Evolutionary conservation across 2,329 filamentous ascomycete genomes (phyloP).

Genomic region (Stagonosporopsis rhizophila): DNA sequence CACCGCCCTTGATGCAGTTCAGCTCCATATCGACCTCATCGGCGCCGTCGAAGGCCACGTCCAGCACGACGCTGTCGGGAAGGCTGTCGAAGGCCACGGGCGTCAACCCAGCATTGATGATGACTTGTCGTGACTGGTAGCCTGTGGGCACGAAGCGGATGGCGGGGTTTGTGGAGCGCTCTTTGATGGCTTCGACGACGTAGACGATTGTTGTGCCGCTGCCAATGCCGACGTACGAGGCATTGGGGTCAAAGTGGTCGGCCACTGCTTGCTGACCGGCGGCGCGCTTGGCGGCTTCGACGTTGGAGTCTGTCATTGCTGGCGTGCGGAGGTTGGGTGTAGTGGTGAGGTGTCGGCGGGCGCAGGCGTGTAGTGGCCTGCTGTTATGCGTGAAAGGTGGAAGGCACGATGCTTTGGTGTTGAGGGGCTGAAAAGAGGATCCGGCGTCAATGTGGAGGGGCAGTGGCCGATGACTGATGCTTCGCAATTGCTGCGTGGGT

Average conservation of each 20-base stretch:
- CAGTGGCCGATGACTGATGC: conserved; percentile 40
- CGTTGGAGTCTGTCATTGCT: conserved; percentile 43
- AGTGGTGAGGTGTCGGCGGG: conserved; percentile 11
- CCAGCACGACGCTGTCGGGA: conserved; percentile 69
- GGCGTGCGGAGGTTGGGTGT: conserved; percentile 9
- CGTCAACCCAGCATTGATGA: conserved; percentile 77
- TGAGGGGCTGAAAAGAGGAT: conserved; percentile 8
- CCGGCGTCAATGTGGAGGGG: conserved; percentile 25
- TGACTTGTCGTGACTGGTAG: conserved; percentile 86
- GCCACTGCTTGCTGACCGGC: conserved; percentile 76
- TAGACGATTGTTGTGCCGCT: conserved; percentile 84
- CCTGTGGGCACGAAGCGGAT: conserved; percentile 94
- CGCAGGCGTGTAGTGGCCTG: neutral
- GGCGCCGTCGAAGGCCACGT: conserved; percentile 94
- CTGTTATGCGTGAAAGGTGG: neutral
- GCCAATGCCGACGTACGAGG: conserved; percentile 77
- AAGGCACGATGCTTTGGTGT: conserved; percentile 14
- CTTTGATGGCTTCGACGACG: conserved; percentile 79
- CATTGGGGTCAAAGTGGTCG: conserved; percentile 70
- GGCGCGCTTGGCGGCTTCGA: conserved; percentile 77
- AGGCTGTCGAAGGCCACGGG: conserved; percentile 81
- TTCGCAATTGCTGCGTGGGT: conserved; percentile 28
- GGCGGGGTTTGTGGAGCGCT: conserved; percentile 44
- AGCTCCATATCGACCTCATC: conserved; percentile 95
- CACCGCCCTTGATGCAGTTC: conserved; percentile 97